These are phyloP conservation scores for Neolentinus lepideus DNA, from an alignment of 1,284 basidiomycete species.

Conservation along the genomic window DNA sequence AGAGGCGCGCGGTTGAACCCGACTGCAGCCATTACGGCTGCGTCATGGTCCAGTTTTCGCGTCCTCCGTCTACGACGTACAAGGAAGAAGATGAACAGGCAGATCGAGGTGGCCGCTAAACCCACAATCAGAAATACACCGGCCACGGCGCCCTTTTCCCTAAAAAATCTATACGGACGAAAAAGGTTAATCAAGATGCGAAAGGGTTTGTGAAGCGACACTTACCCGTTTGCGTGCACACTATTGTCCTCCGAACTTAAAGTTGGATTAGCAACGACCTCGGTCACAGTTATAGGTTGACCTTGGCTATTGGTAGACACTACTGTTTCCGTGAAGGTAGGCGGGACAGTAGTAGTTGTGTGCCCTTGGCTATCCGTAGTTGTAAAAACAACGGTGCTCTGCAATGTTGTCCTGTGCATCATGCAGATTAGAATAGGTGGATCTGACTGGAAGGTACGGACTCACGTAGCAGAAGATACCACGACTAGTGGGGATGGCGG, in stretches of 20 bases:
- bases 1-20: conserved; percentile 57
- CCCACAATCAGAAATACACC: conserved; percentile 75
- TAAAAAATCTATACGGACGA: conserved; percentile 54
- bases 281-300: conserved; percentile 45
- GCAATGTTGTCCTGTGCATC: conserved; percentile 43
- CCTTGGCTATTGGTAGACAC: conserved; percentile 51
- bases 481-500: neutral
- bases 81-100: conserved; percentile 65
- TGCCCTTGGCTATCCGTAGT: conserved; percentile 54
- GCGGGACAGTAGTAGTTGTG: conserved; percentile 41
- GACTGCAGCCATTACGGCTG: conserved; percentile 59
- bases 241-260: conserved; percentile 39
- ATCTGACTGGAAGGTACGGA: conserved; percentile 1
- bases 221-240: conserved; percentile 20
- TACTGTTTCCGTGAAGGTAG: conserved; percentile 46
- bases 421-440: conserved; percentile 3
- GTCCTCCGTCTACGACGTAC: conserved; percentile 55
- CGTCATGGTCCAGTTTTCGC: conserved; percentile 55
- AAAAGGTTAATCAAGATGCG: conserved; percentile 7
- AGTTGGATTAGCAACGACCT: conserved; percentile 57
- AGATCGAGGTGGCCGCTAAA: conserved; percentile 59
- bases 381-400: conserved; percentile 43
- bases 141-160: conserved; percentile 67
- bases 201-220: conserved; percentile 18
- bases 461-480: conserved; percentile 5